phyloP scores from a whole-genome alignment of 2,329 filamentous ascomycete genomes.

The Macrophomina pseudophaseolina region DNA sequence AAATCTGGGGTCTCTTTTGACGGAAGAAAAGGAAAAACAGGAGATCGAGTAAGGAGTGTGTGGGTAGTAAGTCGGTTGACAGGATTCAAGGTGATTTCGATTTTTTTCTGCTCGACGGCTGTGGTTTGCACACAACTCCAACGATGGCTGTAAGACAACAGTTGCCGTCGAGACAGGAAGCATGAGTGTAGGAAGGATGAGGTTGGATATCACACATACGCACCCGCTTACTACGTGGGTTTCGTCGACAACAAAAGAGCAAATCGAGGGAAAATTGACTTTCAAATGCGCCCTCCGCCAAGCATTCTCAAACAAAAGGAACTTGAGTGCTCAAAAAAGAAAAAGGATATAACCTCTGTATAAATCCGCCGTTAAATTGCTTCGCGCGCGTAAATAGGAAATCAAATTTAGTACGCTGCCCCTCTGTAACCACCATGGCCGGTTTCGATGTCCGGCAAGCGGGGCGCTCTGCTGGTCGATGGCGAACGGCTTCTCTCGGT shows the following conservation, averaged over 20 bases:
- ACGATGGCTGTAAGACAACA: slow-evolving; percentile 7
- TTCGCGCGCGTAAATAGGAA: slow-evolving; percentile 19
- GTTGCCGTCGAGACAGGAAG: slow-evolving; percentile 13
- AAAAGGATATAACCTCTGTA: slow-evolving; percentile 14
- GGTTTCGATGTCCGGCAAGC: slow-evolving; percentile 36
- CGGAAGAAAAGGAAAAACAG: slow-evolving; percentile 21
- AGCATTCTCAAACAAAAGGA: slow-evolving; percentile 21
- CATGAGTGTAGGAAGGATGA: slow-evolving; percentile 8
- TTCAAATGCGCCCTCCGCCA: slow-evolving; percentile 22
- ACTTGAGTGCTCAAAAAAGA: slow-evolving; percentile 18
- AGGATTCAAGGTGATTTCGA: slow-evolving; percentile 19
- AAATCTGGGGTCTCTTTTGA: slow-evolving; percentile 18
- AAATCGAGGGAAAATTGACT: slow-evolving; percentile 19
- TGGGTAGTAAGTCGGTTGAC: slow-evolving; percentile 10
- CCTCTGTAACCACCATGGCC: slow-evolving; percentile 21
- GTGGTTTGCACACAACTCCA: slow-evolving; percentile 12
- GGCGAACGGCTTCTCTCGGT: slow-evolving; percentile 37
- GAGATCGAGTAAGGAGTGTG: slow-evolving; percentile 24
- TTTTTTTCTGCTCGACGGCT: slow-evolving; percentile 21
- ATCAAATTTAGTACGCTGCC: slow-evolving; percentile 23
- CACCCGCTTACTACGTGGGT: slow-evolving; percentile 19
- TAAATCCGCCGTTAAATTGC: slow-evolving; percentile 22
- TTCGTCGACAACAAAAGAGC: slow-evolving; percentile 25
- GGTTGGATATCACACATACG: slow-evolving; percentile 24
- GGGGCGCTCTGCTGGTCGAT: slow-evolving; percentile 32